These are phyloP conservation scores for Flaveria sonorensis DNA, from an alignment of 129 eudicot species.

Conservation along the genomic window DNA sequence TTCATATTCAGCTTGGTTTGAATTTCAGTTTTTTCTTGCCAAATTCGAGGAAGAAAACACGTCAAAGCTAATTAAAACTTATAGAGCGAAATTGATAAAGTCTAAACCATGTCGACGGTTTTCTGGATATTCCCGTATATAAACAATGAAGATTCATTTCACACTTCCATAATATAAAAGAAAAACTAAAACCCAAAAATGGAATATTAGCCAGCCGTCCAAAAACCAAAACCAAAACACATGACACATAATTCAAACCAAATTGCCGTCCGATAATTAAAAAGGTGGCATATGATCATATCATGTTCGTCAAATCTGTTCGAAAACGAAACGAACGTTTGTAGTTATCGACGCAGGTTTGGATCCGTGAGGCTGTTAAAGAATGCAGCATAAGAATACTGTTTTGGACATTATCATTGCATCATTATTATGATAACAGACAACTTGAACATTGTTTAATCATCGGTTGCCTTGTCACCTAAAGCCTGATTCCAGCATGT, in stretches of 20 bases:
- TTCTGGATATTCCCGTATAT: neutral
- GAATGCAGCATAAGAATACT: slow-evolving; percentile 1
- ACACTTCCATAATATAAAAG: neutral
- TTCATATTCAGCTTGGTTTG: too few relatives aligned
- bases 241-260: slow-evolving; percentile 16
- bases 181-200: neutral
- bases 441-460: slow-evolving; percentile 11
- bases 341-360: neutral
- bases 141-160: neutral
- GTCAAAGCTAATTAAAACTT: too few relatives aligned
- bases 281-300: neutral
- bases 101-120: neutral
- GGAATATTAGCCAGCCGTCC: slow-evolving; percentile 38
- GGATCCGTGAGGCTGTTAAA: slow-evolving; percentile 14
- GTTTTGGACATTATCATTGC: slow-evolving; percentile 20
- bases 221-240: slow-evolving; percentile 3
- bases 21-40: too few relatives aligned
- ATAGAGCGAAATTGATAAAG: neutral
- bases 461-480: slow-evolving; percentile 25
- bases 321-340: slow-evolving; percentile 17
- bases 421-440: slow-evolving; percentile 1
- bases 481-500: slow-evolving; percentile 30
- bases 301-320: slow-evolving; percentile 10
- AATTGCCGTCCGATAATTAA: slow-evolving; percentile 31
- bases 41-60: too few relatives aligned